Base-by-base conservation (phyloP, 2,329 filamentous ascomycete genomes). In the Orbilia brochopaga region DNA sequence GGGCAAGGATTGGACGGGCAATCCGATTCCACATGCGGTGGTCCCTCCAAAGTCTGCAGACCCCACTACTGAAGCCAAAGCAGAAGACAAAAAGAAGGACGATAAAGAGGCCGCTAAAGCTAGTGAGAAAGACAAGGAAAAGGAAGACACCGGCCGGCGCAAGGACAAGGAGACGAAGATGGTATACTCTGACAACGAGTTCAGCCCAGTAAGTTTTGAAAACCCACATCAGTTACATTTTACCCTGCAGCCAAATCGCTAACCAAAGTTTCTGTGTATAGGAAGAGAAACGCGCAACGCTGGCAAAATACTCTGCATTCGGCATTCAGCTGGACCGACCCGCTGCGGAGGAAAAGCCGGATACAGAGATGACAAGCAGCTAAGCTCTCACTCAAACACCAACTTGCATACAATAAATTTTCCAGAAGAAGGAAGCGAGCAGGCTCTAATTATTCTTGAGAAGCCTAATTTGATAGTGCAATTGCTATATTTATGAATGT, bases 141-240 rank as follows among this genome's bases (percentile, higher is more conserved):
- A 73, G 21, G 64, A 62, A 13, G 74, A 75, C 40, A 61, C 60
- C 19, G 65, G 57, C 24, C 76, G 75, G 27, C 74, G 72, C 2
- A 76, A 75, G 55, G 69, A 67, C 30, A 75, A 75, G 24, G 75
- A 76, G 48, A 75, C 75, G 8, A 74, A 74, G 44, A 73, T 76
- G 73, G 60, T 76, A 10, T 77, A 76, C 61, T 54, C 60, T 5
- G 76, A 77, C 56, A 76, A 76, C 55, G 74, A 76, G 24, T 74
- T 75, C 37, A 77, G 76, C 63, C 76, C 76, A 30, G 76, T 77
- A 75, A 75, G 74, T 75, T 17, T 11, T n/a, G 15, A 54, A 21
- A 50, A 48, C 30, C 37, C 46, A 46, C 17, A 42, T 60, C 30
- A 46, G 56, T 52, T 50, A 55, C n/a, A 13, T 13, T 63, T 52